Evolutionary conservation across 352 stramenopile species (phyloP).

Genomic region (Globisporangium takayamanum): DNA sequence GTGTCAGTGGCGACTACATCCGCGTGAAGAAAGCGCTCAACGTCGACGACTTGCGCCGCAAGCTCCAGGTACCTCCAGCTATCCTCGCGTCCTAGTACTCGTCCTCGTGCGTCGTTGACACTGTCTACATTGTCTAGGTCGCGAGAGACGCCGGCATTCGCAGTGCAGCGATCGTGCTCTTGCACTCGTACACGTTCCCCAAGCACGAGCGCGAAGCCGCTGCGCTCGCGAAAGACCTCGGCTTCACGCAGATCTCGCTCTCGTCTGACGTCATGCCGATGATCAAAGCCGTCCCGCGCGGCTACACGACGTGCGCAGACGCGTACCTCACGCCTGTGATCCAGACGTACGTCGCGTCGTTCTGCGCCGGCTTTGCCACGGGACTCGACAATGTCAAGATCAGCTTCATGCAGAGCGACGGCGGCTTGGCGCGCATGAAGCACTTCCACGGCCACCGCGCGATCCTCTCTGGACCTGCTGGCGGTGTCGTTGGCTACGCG

Average conservation of each 20-base stretch:
- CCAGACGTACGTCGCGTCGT: constrained; percentile 95
- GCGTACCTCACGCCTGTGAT: constrained; percentile 99
- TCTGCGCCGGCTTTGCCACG: constrained; percentile 94
- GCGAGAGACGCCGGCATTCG: constrained; percentile 85
- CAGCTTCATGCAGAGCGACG: constrained; percentile 99
- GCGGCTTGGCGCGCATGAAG: constrained; percentile 94
- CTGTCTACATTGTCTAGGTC: constrained; percentile 4
- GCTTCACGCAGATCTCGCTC: constrained; percentile 92
- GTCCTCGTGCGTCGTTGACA: neutral
- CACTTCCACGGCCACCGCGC: constrained; percentile 90
- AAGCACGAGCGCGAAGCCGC: constrained; percentile 91
- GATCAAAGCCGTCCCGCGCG: constrained; percentile 96
- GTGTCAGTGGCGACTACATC: constrained; percentile 88
- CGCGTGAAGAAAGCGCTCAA: constrained; percentile 81
- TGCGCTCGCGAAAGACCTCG: constrained; percentile 86
- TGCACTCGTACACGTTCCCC: constrained; percentile 95
- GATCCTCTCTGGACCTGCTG: constrained; percentile 92
- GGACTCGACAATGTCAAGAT: constrained; percentile 90
- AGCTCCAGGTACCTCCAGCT: constrained; percentile 60
- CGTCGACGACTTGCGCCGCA: constrained; percentile 54
- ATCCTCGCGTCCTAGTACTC: neutral
- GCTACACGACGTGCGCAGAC: constrained; percentile 95
- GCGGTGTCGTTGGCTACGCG: constrained; percentile 96
- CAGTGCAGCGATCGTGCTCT: constrained; percentile 93
- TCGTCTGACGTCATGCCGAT: constrained; percentile 96